Percentiles rank a stretch among this genome's conserved stretches.
These are phyloP conservation scores for Hymenoscyphus salicellus DNA, from an alignment of 2,329 filamentous ascomycete species.

Conservation along the genomic window DNA sequence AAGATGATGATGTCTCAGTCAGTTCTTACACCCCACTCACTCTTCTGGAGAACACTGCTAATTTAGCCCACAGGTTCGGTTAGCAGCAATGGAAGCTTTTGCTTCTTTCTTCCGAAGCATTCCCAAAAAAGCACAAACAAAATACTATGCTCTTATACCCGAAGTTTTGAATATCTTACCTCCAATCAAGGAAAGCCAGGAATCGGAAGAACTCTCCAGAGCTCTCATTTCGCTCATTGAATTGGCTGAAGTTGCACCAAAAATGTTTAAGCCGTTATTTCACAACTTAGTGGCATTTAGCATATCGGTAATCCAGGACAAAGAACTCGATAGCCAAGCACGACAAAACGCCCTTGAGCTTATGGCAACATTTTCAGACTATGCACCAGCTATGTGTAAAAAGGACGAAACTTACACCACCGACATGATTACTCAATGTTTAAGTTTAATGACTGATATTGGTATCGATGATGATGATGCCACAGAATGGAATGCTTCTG, in stretches of 20 bases:
- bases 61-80: constrained; percentile 61
- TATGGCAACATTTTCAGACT: constrained; percentile 97
- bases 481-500: constrained; percentile 84
- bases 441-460: constrained; percentile 97
- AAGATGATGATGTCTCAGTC: constrained; percentile 79
- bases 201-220: constrained; percentile 87
- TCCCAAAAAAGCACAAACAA: constrained; percentile 79
- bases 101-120: constrained; percentile 92
- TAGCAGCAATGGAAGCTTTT: constrained; percentile 95
- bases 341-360: constrained; percentile 94
- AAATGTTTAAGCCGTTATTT: constrained; percentile 97
- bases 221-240: constrained; percentile 90
- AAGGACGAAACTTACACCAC: constrained; percentile 89
- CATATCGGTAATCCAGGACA: constrained; percentile 91
- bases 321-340: constrained; percentile 84
- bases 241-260: constrained; percentile 86
- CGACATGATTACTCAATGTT: constrained; percentile 97
- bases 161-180: constrained; percentile 93
- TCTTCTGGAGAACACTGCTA: constrained; percentile 6
- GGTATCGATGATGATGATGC: constrained; percentile 93
- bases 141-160: constrained; percentile 83
- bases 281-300: constrained; percentile 89
- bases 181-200: constrained; percentile 85
- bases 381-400: constrained; percentile 88
- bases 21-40: constrained; percentile 27